Conservation (phyloP, 2,329 filamentous ascomycete genomes). For the Trichoderma koningiopsis region DNA sequence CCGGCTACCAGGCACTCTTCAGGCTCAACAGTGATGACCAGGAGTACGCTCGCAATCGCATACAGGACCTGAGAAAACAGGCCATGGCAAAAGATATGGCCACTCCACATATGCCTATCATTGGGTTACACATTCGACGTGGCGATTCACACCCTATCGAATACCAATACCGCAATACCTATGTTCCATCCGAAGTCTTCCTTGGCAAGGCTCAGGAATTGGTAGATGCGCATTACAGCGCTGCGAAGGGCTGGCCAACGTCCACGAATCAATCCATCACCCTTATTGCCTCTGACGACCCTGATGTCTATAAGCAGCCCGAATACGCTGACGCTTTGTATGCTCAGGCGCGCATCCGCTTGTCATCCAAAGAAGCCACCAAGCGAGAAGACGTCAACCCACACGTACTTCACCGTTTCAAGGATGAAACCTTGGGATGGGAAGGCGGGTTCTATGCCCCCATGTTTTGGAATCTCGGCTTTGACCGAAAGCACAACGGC, state of each 20-base stretch:
- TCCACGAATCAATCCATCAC: conserved; percentile 49
- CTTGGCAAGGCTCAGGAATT: conserved; percentile 59
- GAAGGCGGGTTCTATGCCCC: conserved; percentile 83
- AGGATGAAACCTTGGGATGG: conserved; percentile 80
- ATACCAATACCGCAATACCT: conserved; percentile 74
- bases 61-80: conserved; percentile 56
- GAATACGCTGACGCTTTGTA: conserved; percentile 62
- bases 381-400: conserved; percentile 47
- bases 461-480: conserved; percentile 79
- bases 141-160: conserved; percentile 79
- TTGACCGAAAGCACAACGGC: conserved; percentile 46
- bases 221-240: conserved; percentile 53
- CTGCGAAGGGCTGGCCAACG: conserved; percentile 41
- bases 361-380: conserved; percentile 64
- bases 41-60: conserved; percentile 63
- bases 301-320: conserved; percentile 67
- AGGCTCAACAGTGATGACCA: conserved; percentile 65
- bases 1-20: conserved; percentile 74
- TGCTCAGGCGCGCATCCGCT: conserved; percentile 75
- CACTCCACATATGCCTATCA: conserved; percentile 43
- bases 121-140: conserved; percentile 78
- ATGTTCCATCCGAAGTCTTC: conserved; percentile 74
- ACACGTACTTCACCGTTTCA: conserved; percentile 62
- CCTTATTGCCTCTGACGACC: conserved; percentile 79
- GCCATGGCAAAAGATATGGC: conserved; percentile 45